Evolutionary conservation across 768 basidiomycete genomes (phyloP), one percentile per base, ranked within the genome.

Genomic region (Leccinum aurantiacum): DNA sequence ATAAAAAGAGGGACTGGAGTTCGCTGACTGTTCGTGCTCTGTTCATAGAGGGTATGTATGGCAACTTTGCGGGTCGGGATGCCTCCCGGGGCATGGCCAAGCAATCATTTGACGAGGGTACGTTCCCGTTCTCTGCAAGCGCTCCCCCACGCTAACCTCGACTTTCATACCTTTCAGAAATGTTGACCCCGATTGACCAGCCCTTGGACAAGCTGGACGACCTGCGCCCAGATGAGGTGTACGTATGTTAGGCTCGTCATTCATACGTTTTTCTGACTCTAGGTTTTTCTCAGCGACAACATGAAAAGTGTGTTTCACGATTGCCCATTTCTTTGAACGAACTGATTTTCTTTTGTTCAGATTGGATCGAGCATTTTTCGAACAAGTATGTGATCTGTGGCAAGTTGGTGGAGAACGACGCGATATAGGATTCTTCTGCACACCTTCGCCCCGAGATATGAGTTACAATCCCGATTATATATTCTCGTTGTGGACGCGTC

Each of bases 71-170:
- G 3, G 97, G 96, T 6, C 77, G 95, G 53, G 96, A 99, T 76
- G 96, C 96, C 2, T 95, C 93, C 15, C 80, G 95, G 38, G 95
- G 96, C 5, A 95, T 98, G 91, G 96, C 96, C 7, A 97, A 95
- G 76, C 95, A 98, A 76, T 96, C 94, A 3, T 98, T 97, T 65
- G 95, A 95, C 54, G 31, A 78, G n/a, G 93, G 95, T 93, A 68
- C 55, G 89, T 69, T 7, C 6, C 37, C 14, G 37, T 7, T 37
- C 37, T 37, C 37, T 37, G 37, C 37, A 2, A 37, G 37, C 3
- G 37, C 14, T 27, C 1, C 14, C 15, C 15, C 37, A 37, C 6
- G 37, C 37, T 37, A 37, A 37, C 37, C 5, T 37, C 37, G 37
- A 15, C 14, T 37, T 46, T 54, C 17, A 24, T n/a, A 24, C 46